Conservation (phyloP, 2,329 filamentous ascomycete species). For the Coniosporium tulheliwenetii region DNA sequence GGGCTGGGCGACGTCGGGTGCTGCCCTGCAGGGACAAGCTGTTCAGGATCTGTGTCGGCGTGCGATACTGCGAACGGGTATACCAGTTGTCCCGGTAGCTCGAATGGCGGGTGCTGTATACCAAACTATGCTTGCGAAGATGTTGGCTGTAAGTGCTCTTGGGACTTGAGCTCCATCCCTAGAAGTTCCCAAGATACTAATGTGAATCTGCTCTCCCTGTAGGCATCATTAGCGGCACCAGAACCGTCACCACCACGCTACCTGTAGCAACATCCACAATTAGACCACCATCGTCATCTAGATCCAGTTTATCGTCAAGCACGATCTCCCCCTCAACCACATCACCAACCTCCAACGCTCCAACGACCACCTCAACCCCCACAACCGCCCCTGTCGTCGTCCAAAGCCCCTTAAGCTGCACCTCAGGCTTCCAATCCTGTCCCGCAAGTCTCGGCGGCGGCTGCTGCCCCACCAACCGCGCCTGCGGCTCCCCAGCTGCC, state of each 20-base stretch:
- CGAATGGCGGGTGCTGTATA: constrained; percentile 65
- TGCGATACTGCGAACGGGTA: constrained; percentile 44
- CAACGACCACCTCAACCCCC: constrained; percentile 14
- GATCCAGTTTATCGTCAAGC: constrained; percentile 3
- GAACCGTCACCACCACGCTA: constrained; percentile 10
- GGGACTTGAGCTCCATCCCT: neutral
- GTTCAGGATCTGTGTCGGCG: constrained; percentile 44
- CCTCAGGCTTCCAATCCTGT: constrained; percentile 28
- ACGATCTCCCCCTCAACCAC: constrained; percentile 3
- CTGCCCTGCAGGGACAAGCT: constrained; percentile 50
- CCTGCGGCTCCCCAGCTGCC: constrained; percentile 25
- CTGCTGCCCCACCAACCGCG: constrained; percentile 30
- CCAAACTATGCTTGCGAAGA: constrained; percentile 54
- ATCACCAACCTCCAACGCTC: constrained; percentile 1
- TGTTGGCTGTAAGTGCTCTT: constrained; percentile 46
- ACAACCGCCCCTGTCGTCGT: constrained; percentile 18
- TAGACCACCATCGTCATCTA: constrained; percentile 2
- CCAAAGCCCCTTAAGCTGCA: constrained; percentile 20
- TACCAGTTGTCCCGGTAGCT: constrained; percentile 45
- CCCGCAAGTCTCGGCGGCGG: constrained; percentile 30
- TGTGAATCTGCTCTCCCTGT: neutral
- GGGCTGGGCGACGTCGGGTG: constrained; percentile 57
- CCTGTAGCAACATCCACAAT: constrained; percentile 6
- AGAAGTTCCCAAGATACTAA: neutral
- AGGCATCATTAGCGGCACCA: constrained; percentile 8